Evolutionary conservation across 805 yeast genomes (phyloP), one percentile per base, ranked within the genome.

Genomic region (Kazachstania viticola): DNA sequence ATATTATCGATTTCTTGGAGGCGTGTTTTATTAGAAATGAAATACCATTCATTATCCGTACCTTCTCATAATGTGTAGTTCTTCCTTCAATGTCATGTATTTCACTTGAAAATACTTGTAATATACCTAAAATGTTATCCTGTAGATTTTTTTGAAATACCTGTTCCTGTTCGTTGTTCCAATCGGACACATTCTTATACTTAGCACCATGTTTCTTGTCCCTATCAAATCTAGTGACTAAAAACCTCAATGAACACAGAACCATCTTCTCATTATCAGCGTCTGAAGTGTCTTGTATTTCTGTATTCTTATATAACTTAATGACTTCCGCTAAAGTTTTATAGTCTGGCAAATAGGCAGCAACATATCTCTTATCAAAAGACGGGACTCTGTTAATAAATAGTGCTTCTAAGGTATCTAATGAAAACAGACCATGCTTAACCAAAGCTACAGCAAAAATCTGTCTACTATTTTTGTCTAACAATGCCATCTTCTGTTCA

Each of bases 71-170:
- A 42, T 69, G 77, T 0, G 94, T 82, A 27, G 73, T 74, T 25
- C 71, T 65, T 1, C 91, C 91, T 39, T 70, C 73, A 11, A 71
- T 66, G 38, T 79, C 83, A 45, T 83, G 79, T 24, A 87, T 73
- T 15, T 76, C 73, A 40, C 82, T 85, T 4, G 94, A 78, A 44
- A 87, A 81, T 28, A 71, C 67, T 39, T 81, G 88, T 4, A 82
- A 77, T 13, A 85, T 62, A 36, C 87, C 93, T 11, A 85, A 58
- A 3, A 82, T 73, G 46, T 74, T 69, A 27, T 69, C 70, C 17
- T 69, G 73, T 28, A 79, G 58, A 34, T 65, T 70, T 3, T 39
- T 50, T 15, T 59, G 58, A 25, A 71, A 51, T 17, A 44, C 34
- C 4, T 37, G 41, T 25, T 60, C 61, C 22, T 51, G 55, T 4